phyloP scores from a whole-genome alignment of 768 basidiomycete genomes.

The Phallus indusiatus region DNA sequence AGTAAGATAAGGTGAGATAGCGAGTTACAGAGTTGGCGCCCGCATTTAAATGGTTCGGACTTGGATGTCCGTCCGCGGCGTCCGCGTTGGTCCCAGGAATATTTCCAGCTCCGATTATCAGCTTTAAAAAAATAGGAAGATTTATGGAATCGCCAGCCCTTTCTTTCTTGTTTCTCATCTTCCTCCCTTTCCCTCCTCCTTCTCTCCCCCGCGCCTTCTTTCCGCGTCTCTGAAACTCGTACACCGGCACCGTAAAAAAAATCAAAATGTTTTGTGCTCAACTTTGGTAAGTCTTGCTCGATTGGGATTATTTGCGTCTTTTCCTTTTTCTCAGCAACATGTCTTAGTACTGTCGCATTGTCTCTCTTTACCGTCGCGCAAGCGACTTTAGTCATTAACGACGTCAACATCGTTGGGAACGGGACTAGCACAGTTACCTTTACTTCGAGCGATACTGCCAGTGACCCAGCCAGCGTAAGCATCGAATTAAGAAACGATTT shows the following conservation, averaged over 20 bases:
- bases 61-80: too few species aligned
- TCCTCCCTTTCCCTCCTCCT: not conserved
- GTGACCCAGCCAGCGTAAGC: not conserved
- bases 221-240: not conserved
- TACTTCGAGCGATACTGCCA: too few species aligned
- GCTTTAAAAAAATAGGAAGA: not conserved
- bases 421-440: not conserved
- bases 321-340: not conserved
- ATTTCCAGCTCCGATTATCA: not conserved
- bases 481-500: not conserved
- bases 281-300: not conserved
- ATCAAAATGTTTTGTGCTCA: not conserved
- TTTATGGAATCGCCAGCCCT: not conserved
- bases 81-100: too few species aligned
- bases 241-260: not conserved
- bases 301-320: not conserved
- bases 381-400: not conserved
- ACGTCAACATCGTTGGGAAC: not conserved
- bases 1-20: too few species aligned
- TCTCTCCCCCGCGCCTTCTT: too few species aligned
- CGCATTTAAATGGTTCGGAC: too few species aligned
- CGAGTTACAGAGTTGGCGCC: too few species aligned
- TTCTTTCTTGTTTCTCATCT: too few species aligned
- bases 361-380: slow-evolving; percentile 1
- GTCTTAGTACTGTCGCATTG: not conserved